phyloP scores from a whole-genome alignment of 2,329 filamentous ascomycete genomes.

The Sclerotinia nivalis region DNA sequence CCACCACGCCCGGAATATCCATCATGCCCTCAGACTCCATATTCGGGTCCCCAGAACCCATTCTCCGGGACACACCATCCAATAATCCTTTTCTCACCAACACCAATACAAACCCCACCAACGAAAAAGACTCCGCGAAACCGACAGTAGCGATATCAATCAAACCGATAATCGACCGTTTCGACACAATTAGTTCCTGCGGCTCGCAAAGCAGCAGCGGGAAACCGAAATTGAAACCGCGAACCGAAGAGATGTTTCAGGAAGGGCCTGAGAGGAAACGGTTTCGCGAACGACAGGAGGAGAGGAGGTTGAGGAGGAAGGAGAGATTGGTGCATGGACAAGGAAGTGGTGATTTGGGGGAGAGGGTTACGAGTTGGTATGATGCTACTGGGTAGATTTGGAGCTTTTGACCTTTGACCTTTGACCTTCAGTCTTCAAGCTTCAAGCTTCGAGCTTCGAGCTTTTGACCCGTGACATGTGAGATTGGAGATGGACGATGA shows the following conservation, averaged over 20 bases:
- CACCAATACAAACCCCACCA: background rate
- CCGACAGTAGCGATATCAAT: background rate
- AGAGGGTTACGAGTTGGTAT: slow-evolving; percentile 12
- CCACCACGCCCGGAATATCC: slow-evolving; percentile 9
- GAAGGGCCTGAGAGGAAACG: background rate
- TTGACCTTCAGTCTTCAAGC: too few relatives aligned
- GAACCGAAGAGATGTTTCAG: background rate
- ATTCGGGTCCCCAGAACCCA: background rate
- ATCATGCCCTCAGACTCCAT: slow-evolving; percentile 18
- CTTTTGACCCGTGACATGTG: too few relatives aligned
- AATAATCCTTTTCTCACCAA: background rate
- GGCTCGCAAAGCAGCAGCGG: background rate
- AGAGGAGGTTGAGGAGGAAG: background rate
- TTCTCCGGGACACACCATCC: background rate
- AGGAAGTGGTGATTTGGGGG: background rate
- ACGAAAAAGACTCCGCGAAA: background rate
- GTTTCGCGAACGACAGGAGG: background rate
- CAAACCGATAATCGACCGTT: slow-evolving; percentile 14
- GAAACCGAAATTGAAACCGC: background rate
- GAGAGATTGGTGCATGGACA: background rate
- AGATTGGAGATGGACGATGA: background rate
- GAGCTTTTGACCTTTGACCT: background rate
- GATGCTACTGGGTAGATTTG: slow-evolving; percentile 4
- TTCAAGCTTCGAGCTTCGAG: too few relatives aligned
- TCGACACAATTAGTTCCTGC: slow-evolving; percentile 1